Evolutionary conservation across 192 early-diverging fungal species (phyloP), one percentile per base, ranked within the genome.

Genomic region (Cladochytrium replicatum): DNA sequence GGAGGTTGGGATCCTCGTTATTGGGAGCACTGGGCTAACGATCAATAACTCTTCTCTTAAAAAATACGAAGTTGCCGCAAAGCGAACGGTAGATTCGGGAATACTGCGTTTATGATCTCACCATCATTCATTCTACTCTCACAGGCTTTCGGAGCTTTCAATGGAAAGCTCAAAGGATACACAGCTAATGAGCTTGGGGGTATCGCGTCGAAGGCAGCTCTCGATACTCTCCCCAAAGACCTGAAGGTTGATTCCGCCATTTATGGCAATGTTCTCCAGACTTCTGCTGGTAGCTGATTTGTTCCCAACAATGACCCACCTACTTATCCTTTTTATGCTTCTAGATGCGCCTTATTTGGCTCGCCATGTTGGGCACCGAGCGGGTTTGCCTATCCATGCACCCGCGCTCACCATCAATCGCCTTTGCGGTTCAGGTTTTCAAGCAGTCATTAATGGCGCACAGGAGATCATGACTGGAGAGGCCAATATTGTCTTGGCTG

Each of bases 351-450:
- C 93, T 38, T 97, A 91, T 64, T 67, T 97, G 34, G 84, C 91
- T 23, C 85, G 93, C 44, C 93, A 97, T 58, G 78, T 97, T 43
- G 90, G 93, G 41, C 86, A 86, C 42, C 85, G 91, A 31, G 80
- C 88, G 17, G 84, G 86, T 9, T 69, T 94, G 6, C 83, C 86
- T 3, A 75, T 93, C 54, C 64, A 81, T n/a, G 75, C 87, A 13
- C 89, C 90, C 1, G 93, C 90, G 1, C 66, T 85, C 47, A 93
- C 90, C 3, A 80, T 97, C 60, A 97, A 97, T 77, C 82, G 93
- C 21, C 86, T 97, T 21, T 97, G 93, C 62, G 92, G 91, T 11
- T 92, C 89, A 2, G 93, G 93, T n/a, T 92, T 97, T 77, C 90
- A 98, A 69, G 66, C 85, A 32, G 85, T 98, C 46, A 86, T 98